phyloP scores from a whole-genome alignment of 257 asterid genomes.

The Ilex asprella region DNA sequence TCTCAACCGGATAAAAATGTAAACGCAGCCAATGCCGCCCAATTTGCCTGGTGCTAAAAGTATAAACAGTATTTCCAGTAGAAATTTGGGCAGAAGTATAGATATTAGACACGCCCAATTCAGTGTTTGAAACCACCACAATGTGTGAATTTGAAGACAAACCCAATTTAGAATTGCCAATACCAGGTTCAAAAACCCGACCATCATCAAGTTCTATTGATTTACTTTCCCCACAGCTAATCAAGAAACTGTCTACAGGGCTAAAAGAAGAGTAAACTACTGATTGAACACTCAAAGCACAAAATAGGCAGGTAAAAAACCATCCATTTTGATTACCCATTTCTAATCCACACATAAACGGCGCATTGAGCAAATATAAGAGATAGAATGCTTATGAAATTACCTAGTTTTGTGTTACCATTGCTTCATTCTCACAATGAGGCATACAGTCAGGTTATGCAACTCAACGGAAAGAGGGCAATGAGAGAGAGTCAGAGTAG shows the following conservation, averaged over 20 bases:
- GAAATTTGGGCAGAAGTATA: slow-evolving; percentile 31
- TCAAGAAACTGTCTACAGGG: slow-evolving; percentile 27
- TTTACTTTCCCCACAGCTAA: slow-evolving; percentile 26
- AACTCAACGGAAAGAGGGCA: no score
- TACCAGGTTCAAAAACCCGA: slow-evolving; percentile 31
- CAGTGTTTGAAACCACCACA: slow-evolving; percentile 17
- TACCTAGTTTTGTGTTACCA: no score
- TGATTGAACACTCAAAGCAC: slow-evolving; percentile 8
- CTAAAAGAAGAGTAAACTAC: slow-evolving; percentile 20
- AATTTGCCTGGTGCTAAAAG: slow-evolving; percentile 20
- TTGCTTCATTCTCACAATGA: no score
- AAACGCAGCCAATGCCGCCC: slow-evolving; percentile 41
- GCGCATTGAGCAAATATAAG: slow-evolving; percentile 1
- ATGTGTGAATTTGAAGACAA: slow-evolving; percentile 20
- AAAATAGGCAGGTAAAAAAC: slow-evolving; percentile 10
- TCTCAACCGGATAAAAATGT: slow-evolving; percentile 27
- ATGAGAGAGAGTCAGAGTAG: no score
- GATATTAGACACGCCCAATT: slow-evolving; percentile 7
- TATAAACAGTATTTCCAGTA: slow-evolving; percentile 17
- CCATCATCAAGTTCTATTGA: slow-evolving; percentile 27
- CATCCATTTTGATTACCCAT: slow-evolving; percentile 11
- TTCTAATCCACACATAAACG: slow-evolving; percentile 2
- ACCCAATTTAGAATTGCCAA: slow-evolving; percentile 21
- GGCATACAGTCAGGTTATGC: no score
- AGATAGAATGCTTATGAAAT: neutral